These are phyloP conservation scores for Inonotus obliquus DNA, from an alignment of 1,284 basidiomycete species.

Conservation along the genomic window DNA sequence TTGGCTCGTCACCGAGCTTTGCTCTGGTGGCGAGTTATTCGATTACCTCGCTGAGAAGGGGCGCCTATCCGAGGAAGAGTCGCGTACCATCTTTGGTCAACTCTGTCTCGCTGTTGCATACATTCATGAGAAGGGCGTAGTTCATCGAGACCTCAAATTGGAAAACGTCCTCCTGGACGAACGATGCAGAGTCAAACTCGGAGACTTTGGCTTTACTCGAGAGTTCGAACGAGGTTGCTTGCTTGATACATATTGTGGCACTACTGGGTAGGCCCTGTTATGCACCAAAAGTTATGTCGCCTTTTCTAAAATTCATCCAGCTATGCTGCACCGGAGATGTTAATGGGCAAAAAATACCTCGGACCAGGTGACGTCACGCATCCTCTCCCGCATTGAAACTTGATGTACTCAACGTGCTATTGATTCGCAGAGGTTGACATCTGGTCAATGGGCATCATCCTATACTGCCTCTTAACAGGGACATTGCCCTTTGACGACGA, in stretches of 20 bases:
- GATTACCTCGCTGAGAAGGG: conserved; percentile 97
- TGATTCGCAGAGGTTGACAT: conserved; percentile 80
- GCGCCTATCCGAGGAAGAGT: conserved; percentile 77
- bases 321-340: conserved; percentile 93
- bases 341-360: conserved; percentile 84
- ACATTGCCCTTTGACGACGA: conserved; percentile 98
- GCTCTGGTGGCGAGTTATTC: conserved; percentile 94
- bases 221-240: conserved; percentile 84
- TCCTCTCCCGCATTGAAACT: conserved; percentile 20
- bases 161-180: conserved; percentile 94
- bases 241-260: conserved; percentile 96
- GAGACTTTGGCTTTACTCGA: conserved; percentile 95
- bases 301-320: conserved; percentile 21
- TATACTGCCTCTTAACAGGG: conserved; percentile 92
- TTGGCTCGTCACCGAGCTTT: conserved; percentile 97
- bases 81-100: conserved; percentile 85
- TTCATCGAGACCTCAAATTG: conserved; percentile 93
- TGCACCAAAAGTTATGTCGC: not conserved
- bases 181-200: conserved; percentile 82
- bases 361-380: conserved; percentile 64
- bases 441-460: conserved; percentile 95
- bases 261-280: conserved; percentile 59
- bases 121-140: conserved; percentile 86
- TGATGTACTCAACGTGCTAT: not conserved
- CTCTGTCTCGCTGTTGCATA: conserved; percentile 94